Base-by-base conservation (phyloP, 345 rosid species). In the Acer campestre region DNA sequence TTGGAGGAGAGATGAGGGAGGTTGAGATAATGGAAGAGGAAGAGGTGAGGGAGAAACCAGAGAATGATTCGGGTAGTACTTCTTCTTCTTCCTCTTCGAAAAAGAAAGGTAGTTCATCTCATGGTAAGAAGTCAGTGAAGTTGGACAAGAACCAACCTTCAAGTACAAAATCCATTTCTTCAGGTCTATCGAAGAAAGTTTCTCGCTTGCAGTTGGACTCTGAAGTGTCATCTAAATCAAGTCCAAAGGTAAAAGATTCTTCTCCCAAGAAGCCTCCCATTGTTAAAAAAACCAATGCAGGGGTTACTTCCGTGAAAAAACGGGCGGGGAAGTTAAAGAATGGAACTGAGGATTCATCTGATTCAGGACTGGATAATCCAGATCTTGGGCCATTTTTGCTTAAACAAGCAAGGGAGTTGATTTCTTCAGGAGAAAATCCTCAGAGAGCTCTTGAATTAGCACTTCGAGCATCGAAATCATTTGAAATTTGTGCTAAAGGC, bases 371-470 rank as follows among this genome's bases (percentile, higher is more conserved):
- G 64, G 88, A 75, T 44, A 85, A 88, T 79, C 89, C 91, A 65
- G 88, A 86, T 78, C 88, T 92, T 23, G 97, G 94, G 14, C 97
- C 90, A 0, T 92, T 86, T 83, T 80, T 93, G 78, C 87, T 93
- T 22, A 92, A 90, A 75, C 91, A 93, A 85, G 91, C 95, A 12
- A 88, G 86, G 81, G 90, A 90, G 82, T 83, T 90, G 89, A 81
- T 93, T 72, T 81, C 90, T 70, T 84, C 93, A 2, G 97, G 97
- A 40, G 95, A 90, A 29, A 95, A 88, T 79, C 91, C 84, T 22
- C 78, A 79, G 49, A 90, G 88, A 84, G 90, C 94, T 79, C 95
- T 95, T 63, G 92, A 92, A 70, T 81, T 90, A 78, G 91, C 94
- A 71, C 82, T 87, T 69, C 89, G 94, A 68, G 97, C 97, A 0